Base-by-base conservation (phyloP, 1,139 yeast genomes). In the Yamadazyma sp. region DNA sequence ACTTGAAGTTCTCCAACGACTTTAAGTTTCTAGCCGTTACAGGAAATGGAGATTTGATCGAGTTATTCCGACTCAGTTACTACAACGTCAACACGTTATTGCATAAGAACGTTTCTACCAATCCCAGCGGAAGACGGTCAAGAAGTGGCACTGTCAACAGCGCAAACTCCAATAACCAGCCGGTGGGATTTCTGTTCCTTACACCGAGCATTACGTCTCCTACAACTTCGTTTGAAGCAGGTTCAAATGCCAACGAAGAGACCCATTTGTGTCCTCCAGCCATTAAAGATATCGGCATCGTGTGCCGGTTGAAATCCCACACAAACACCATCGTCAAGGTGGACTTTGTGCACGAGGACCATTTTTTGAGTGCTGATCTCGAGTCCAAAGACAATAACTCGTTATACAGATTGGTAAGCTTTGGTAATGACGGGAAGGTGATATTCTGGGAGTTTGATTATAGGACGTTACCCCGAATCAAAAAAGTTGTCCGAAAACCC, bases 401-500 rank as follows among this genome's bases (percentile, higher is more conserved):
- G 40, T 56, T 60, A 13, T 86, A 86, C 56, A 69, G 83, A 40
- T 58, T 86, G 26, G 77, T 84, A 2, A 72, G 85, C 29, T 81
- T 81, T 42, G 89, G 90, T 2, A 82, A 76, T 50, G 95, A 86
- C 54, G 88, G 89, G 1, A 71, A 73, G 40, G 61, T 85, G 7
- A 59, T 82, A 25, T 62, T 83, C 22, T 86, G 90, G 87, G 94
- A 86, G 50, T 82, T 86, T 55, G 78, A 80, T 37, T 83, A 85
- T 30, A 70, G 76, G 50, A 75, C 81, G 10, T 57, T 84, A 31
- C 79, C 82, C 1, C 72, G 71, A 41, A 59, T 72, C 10, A 76
- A 74, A 43, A 49, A 41, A 25, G 31, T 17, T 3, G 14, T 28
- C 30, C 38, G 40, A 17, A 32, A 27, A 15, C 15, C 34, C 3